Base-by-base conservation (phyloP, 768 basidiomycete genomes). In the Collybiopsis luxurians region DNA sequence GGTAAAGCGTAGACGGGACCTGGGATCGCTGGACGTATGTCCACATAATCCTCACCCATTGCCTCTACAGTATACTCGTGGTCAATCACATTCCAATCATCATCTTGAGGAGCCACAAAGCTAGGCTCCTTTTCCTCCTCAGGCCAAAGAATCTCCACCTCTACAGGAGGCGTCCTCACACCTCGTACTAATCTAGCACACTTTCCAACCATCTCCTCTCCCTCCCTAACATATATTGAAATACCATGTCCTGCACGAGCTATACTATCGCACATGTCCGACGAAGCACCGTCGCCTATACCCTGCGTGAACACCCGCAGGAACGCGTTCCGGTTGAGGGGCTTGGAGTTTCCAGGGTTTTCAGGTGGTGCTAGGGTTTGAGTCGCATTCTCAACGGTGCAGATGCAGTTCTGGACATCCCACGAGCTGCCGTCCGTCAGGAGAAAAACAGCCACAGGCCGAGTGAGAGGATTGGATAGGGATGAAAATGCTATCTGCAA, bases 401-500 rank as follows among this genome's bases (percentile, higher is more conserved):
- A n/a, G 7, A 34, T 19, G 21, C 27, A 30, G 17, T 49, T 21
- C 7, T 28, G 67, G 59, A 46, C 70, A 0, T 27, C 81, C 75
- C 50, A 49, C 5, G 30, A 28, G 2, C 75, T 66, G n/a, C 85
- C 85, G 55, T 85, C 86, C 2, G 86, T 87, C 24, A 87, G 69
- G 13, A 86, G 64, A 59, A 86, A 84, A 9, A 84, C 65, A 7
- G 71, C 75, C 0, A 80, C 79, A 1, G 84, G 74, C 3, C 48
- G 48, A 9, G 27, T 30, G 1, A 74, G 71, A 24, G 63, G 58
- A 4, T 15, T 47, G 7, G 59, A 63, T 4, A 79, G 74, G 5
- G 63, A 63, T 0, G 48, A 21, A 24, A 83, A 71, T 19, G 77
- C 76, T 0, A 50, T 23, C 3, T 66, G 52, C 19, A 87, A 64